Conservation (phyloP, 139 green algal species). For the Protoeuglena noctilucae region DNA sequence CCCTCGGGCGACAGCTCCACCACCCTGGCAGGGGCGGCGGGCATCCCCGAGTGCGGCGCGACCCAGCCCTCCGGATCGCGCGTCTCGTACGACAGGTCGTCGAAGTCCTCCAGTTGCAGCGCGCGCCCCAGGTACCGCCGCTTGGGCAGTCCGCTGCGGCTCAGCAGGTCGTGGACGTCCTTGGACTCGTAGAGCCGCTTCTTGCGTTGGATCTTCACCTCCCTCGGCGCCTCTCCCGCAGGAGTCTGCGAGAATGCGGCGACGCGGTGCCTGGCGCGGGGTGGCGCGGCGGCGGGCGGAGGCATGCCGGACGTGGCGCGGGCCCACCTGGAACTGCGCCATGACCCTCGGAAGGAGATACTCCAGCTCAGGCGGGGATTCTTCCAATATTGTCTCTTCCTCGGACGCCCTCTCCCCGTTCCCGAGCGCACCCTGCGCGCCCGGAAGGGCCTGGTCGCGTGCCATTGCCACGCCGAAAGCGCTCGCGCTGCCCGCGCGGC, state of each 20-base stretch:
- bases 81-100: conserved; percentile 46
- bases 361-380: not conserved
- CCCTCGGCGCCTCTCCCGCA: conserved; percentile 31
- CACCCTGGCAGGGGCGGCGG: conserved; percentile 9
- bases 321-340: conserved; percentile 35
- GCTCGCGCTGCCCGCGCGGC: too few species aligned
- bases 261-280: too few species aligned
- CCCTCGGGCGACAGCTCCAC: conserved; percentile 10
- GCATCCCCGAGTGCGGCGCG: conserved; percentile 10
- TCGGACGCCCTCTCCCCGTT: not conserved
- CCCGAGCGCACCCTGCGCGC: not conserved
- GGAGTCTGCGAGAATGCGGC: too few species aligned
- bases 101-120: conserved; percentile 39
- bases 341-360: conserved; percentile 48
- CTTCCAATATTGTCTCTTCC: too few species aligned
- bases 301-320: not conserved
- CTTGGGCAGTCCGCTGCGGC: conserved; percentile 21
- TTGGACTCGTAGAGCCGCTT: conserved; percentile 37
- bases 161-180: conserved; percentile 6
- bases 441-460: not conserved
- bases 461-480: too few species aligned
- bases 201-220: conserved; percentile 49
- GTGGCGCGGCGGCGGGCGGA: too few species aligned
- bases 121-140: conserved; percentile 12
- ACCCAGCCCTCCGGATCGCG: conserved; percentile 38